Conservation (phyloP, 192 early-diverging fungal species). For the Coemansia sp. region DNA sequence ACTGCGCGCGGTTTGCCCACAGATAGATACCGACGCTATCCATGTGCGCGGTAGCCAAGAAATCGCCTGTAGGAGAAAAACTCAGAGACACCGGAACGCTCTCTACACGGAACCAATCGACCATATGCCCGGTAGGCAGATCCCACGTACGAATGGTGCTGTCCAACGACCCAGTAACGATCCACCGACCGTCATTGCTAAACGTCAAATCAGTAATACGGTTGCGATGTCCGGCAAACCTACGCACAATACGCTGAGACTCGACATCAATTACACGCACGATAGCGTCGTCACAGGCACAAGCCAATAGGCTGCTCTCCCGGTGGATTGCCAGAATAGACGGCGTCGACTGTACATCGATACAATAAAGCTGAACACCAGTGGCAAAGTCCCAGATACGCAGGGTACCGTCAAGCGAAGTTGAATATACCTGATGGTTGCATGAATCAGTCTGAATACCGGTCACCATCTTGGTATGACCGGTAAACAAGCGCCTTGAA, state of each 20-base stretch:
- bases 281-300: slow-evolving; percentile 80
- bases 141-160: slow-evolving; percentile 94
- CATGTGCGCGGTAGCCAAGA: slow-evolving; percentile 88
- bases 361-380: slow-evolving; percentile 59
- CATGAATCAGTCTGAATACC: slow-evolving; percentile 74
- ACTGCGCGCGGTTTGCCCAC: slow-evolving; percentile 90
- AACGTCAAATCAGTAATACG: slow-evolving; percentile 89
- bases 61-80: slow-evolving; percentile 90
- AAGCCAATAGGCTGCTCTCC: slow-evolving; percentile 78
- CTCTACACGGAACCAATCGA: slow-evolving; percentile 80
- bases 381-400: slow-evolving; percentile 85
- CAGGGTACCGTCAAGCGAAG: slow-evolving; percentile 74
- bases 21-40: slow-evolving; percentile 89
- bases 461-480: slow-evolving; percentile 79
- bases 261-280: slow-evolving; percentile 89
- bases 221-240: slow-evolving; percentile 84
- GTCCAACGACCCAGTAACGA: slow-evolving; percentile 82
- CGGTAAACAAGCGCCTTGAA: slow-evolving; percentile 67
- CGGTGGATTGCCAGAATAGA: slow-evolving; percentile 62
- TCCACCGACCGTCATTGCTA: slow-evolving; percentile 89
- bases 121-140: slow-evolving; percentile 84
- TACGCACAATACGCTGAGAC: slow-evolving; percentile 77
- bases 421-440: slow-evolving; percentile 72
- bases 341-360: slow-evolving; percentile 68
- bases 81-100: slow-evolving; percentile 80